Base-by-base conservation (phyloP, 352 stramenopile species). In the Peronospora tabacina region DNA sequence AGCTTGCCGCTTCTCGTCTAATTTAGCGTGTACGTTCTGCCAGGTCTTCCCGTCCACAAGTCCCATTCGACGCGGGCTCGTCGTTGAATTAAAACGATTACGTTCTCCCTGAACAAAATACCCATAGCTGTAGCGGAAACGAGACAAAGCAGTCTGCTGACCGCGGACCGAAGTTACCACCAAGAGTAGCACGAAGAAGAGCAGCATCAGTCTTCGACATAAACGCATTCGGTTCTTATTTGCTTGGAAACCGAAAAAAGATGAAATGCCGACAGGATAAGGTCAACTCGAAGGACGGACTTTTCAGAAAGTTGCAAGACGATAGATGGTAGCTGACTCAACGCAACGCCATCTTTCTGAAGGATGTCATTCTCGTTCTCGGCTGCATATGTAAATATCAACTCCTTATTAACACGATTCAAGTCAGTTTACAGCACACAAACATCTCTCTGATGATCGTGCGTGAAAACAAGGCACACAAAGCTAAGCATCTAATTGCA, bases 11-110 rank as follows among this genome's bases (percentile, higher is more conserved):
- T 44, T 53, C 9, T 15, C 16, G 40, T 57, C 17, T 3, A 69
- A 39, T 15, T 32, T 37, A 33, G 43, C 30, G 3, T 63, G 39
- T 17, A 69, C 56, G 26, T 69, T 51, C 19, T 55, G 45, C 57
- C 61, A 69, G 13, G 36, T 59, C 24, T 66, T 66, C 5, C 51
- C 47, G 20, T 66, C 51, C 26, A 56, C 13, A 20, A 69, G 56
- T 39, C 55, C 57, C 51, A 69, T 57, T 16, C 32, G 61, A 55
- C 44, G 51, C 8, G 44, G 30, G 43, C 54, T 58, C 3, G 58
- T 40, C 13, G 34, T 20, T 58, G 52, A 43, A 35, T 51, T 8
- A 35, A 30, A 41, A 8, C 34, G 22, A 19, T 5, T 53, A 11
- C 32, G 30, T 26, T 53, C 24, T 38, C 59, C 59, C 42, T 68